Conservation (phyloP, 805 yeast genomes). For the Sugiyamaella americana region DNA sequence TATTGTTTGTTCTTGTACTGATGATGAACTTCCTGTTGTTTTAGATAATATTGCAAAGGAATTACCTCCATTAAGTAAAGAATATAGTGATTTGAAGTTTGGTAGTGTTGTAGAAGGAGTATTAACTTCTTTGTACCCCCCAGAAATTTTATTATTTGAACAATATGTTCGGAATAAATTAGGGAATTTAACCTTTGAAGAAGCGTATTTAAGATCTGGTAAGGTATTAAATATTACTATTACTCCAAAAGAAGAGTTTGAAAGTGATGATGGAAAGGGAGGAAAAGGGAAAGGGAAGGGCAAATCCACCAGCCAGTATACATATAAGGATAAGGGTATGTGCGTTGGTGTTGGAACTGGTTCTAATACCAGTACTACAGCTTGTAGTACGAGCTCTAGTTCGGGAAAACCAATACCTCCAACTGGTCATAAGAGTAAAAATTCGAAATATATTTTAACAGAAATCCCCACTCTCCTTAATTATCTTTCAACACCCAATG, state of each 20-base stretch:
- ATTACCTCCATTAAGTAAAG: conserved; percentile 21
- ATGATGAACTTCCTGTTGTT: conserved; percentile 50
- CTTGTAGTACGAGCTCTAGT: too few relatives aligned
- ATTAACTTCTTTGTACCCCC: conserved; percentile 73
- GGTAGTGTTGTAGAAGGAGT: conserved; percentile 65
- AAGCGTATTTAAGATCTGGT: conserved; percentile 75
- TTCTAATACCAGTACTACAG: not conserved
- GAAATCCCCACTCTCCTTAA: conserved; percentile 46
- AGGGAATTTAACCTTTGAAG: conserved; percentile 88
- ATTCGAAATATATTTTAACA: not conserved
- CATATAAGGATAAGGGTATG: not conserved
- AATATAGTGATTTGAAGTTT: conserved; percentile 19
- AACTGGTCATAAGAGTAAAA: not conserved
- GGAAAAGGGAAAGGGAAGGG: too few relatives aligned
- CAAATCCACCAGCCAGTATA: too few relatives aligned
- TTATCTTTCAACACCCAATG: conserved; percentile 90
- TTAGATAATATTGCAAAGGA: conserved; percentile 28
- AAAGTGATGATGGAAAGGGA: conserved; percentile 19
- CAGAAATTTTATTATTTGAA: conserved; percentile 73
- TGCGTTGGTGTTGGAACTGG: not conserved
- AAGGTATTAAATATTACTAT: conserved; percentile 77
- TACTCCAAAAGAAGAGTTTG: conserved; percentile 63
- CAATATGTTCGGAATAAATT: conserved; percentile 69
- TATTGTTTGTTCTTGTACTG: conserved; percentile 66
- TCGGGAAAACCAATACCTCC: too few relatives aligned